Percentiles rank a stretch among this genome's conserved stretches.
Conservation (phyloP, 352 stramenopile genomes). For the Globisporangium orthogonon region DNA sequence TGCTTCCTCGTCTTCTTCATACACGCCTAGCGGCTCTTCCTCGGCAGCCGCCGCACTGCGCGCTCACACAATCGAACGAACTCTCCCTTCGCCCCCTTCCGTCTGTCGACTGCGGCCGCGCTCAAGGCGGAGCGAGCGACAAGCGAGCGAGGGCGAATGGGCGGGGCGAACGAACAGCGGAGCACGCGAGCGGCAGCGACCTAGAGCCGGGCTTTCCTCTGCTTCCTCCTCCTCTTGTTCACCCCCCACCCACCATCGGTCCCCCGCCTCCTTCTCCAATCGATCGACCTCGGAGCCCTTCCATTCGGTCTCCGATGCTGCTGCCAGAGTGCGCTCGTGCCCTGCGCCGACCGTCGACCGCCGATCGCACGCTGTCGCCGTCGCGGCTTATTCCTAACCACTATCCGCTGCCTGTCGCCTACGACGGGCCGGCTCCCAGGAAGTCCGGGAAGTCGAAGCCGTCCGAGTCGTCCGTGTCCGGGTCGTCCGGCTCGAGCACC, state of each 20-base stretch:
- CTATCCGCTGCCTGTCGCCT: conserved; percentile 6
- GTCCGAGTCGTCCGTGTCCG: conserved; percentile 12
- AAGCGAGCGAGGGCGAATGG: too few relatives aligned
- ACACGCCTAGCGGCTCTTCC: neutral
- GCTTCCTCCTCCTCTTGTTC: neutral
- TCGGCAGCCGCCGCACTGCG: neutral
- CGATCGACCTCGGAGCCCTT: conserved; percentile 15
- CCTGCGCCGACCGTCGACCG: neutral
- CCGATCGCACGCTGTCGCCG: neutral
- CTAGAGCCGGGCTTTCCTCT: neutral
- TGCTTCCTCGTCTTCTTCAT: conserved; percentile 1
- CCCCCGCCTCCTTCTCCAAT: neutral
- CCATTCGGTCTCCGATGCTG: conserved; percentile 12
- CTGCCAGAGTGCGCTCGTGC: conserved; percentile 1
- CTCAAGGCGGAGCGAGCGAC: neutral
- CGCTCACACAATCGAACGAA: neutral
- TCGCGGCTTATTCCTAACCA: conserved; percentile 10
- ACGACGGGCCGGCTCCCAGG: conserved; percentile 9
- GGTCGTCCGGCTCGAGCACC: conserved; percentile 10
- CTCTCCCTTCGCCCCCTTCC: neutral
- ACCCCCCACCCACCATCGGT: neutral
- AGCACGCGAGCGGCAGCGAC: neutral
- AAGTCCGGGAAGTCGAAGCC: conserved; percentile 16
- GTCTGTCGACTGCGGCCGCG: neutral
- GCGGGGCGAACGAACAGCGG: neutral